A percentile compares a stretch with the other conserved stretches of the same genome.
Evolutionary conservation across 1,284 basidiomycete species (phyloP).

Genomic region (Papiliotrema fonsecae): DNA sequence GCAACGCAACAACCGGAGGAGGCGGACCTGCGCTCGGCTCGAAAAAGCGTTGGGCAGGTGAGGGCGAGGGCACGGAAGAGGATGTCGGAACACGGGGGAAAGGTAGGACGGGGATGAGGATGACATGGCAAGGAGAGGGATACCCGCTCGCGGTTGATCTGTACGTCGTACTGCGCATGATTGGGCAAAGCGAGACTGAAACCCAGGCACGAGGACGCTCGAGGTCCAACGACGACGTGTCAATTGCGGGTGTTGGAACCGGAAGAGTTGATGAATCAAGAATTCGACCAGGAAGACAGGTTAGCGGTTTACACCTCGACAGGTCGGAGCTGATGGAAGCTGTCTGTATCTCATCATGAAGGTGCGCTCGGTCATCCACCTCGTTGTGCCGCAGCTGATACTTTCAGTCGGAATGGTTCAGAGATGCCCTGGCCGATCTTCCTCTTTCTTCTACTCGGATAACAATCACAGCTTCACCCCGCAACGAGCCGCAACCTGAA

Average conservation of each 20-base stretch:
- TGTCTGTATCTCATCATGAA: slow-evolving; percentile 80
- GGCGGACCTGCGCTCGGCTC: slow-evolving; percentile 4
- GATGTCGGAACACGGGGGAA: slow-evolving; percentile 42
- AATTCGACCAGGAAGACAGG: slow-evolving; percentile 67
- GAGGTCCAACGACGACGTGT: slow-evolving; percentile 81
- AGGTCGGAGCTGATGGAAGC: slow-evolving; percentile 46
- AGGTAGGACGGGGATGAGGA: slow-evolving; percentile 66
- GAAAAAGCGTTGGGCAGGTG: slow-evolving; percentile 48
- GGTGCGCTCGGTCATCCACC: slow-evolving; percentile 48
- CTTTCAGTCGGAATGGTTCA: slow-evolving; percentile 76
- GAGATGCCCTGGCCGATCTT: slow-evolving; percentile 82
- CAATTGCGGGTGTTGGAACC: slow-evolving; percentile 81
- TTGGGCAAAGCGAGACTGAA: background rate
- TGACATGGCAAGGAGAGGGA: slow-evolving; percentile 75
- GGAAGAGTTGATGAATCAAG: slow-evolving; percentile 71
- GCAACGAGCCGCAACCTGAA: slow-evolving; percentile 40
- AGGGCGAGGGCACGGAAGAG: slow-evolving; percentile 51
- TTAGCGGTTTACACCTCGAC: slow-evolving; percentile 43
- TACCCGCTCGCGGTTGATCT: slow-evolving; percentile 72
- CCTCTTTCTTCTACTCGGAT: slow-evolving; percentile 77
- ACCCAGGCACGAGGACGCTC: slow-evolving; percentile 70
- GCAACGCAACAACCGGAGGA: slow-evolving; percentile 57
- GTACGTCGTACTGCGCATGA: slow-evolving; percentile 52
- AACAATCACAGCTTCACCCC: slow-evolving; percentile 71
- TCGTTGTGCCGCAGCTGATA: background rate